Conservation (phyloP, 192 early-diverging fungal species). For the Backusella liffmaniae region DNA sequence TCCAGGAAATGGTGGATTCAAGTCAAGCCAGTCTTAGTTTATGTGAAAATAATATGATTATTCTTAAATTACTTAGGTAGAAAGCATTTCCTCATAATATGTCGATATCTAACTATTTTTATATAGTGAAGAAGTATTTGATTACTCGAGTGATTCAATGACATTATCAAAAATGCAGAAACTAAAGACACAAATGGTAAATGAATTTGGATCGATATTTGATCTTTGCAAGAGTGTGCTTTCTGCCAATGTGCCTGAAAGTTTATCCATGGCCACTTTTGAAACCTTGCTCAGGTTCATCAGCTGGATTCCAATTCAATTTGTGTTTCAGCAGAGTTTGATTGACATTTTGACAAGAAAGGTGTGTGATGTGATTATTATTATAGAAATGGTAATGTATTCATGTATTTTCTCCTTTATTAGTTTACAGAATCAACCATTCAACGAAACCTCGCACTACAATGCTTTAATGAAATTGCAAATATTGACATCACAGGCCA, state of each 20-base stretch:
- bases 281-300: conserved; percentile 13
- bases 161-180: conserved; percentile 23
- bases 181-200: conserved; percentile 19
- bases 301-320: conserved; percentile 21
- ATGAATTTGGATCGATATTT: conserved; percentile 14
- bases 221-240: conserved; percentile 16
- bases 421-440: not conserved
- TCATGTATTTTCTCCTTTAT: too few relatives aligned
- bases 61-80: conserved; percentile 18
- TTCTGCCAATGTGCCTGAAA: not conserved
- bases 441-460: conserved; percentile 8
- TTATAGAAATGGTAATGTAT: not conserved
- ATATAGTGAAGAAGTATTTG: conserved; percentile 28
- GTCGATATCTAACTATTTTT: too few relatives aligned
- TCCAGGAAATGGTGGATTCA: conserved; percentile 20
- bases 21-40: conserved; percentile 16
- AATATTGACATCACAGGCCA: not conserved
- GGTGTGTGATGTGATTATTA: not conserved
- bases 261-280: not conserved
- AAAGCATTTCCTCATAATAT: not conserved
- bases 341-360: conserved; percentile 10
- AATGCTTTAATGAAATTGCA: conserved; percentile 22
- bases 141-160: conserved; percentile 19
- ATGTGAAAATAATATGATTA: conserved; percentile 31
- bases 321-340: conserved; percentile 14